Evolutionary conservation across 2,329 filamentous ascomycete genomes (phyloP), one percentile per base, ranked within the genome.

Genomic region (Fusarium coffeatum): DNA sequence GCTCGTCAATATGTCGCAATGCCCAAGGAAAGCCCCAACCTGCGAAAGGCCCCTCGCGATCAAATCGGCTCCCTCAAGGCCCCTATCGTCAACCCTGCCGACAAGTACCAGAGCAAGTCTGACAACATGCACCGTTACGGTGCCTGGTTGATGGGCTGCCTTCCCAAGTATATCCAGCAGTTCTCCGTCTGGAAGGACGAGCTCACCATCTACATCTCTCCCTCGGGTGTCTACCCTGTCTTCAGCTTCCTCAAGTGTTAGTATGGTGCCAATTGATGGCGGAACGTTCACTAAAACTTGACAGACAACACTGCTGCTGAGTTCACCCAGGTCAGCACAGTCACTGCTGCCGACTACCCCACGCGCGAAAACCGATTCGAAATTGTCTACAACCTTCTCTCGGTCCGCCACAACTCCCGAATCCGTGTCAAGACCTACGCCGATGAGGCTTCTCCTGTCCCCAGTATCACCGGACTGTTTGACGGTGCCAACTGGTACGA

Each of bases 131-230:
- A 99, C 86, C 92, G 90, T 77, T 99, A 99, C 79, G 96, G 96
- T 77, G 90, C 97, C 78, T 99, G 97, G 88, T 85, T 99, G 77
- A 95, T 99, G 89, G 94, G 94, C 74, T 97, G 93, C 82, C 83
- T 99, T 78, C 97, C 96, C 76, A 98, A 98, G 86, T 98, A 97
- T 83, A 89, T 99, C 76, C 97, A 99, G 85, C 96, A 99, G 84
- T 98, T 98, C 85, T 97, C 94, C 15, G 95, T 99, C 59, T 99
- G 96, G 96, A 99, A 99, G 85, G 96, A 99, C 80, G 96, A 99
- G 83, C 89, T 99, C 79, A 94, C 92, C 75, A 93, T 98, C 80
- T 95, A 97, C 83, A 96, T 98, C 78, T 87, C 93, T 49, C 96
- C 96, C 2, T 84, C 92, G 40, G 96, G 93, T 73, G 90, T 98